phyloP scores from a whole-genome alignment of 1,284 basidiomycete genomes.

The Rhodotorula sp. region DNA sequence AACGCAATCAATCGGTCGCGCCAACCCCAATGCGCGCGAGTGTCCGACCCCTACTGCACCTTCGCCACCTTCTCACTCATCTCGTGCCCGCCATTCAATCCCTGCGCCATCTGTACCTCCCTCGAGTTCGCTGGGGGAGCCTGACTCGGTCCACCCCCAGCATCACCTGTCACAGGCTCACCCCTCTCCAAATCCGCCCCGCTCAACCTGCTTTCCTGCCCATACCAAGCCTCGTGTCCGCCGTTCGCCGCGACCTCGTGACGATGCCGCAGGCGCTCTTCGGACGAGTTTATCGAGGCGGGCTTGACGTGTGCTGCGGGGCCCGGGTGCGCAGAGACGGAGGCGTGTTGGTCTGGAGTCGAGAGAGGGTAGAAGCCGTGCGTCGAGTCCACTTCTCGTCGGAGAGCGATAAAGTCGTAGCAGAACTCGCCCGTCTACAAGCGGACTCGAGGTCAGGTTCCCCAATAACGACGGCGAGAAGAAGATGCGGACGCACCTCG shows the following conservation, averaged over 20 bases:
- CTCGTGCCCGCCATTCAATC: neutral
- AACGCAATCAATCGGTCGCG: too few relatives aligned
- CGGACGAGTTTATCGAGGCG: slow-evolving; percentile 21
- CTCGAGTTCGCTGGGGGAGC: slow-evolving; percentile 3
- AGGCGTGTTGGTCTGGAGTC: neutral
- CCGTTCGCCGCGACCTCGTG: neutral
- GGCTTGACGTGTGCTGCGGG: slow-evolving; percentile 16
- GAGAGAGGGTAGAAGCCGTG: slow-evolving; percentile 3
- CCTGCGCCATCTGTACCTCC: neutral
- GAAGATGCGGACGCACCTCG: slow-evolving; percentile 58
- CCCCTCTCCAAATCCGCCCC: neutral
- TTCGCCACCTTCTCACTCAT: too few relatives aligned
- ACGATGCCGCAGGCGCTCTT: slow-evolving; percentile 3
- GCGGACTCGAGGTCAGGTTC: neutral
- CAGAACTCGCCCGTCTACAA: slow-evolving; percentile 23
- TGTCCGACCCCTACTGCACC: too few relatives aligned
- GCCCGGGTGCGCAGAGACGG: neutral
- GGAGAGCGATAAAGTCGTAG: slow-evolving; percentile 26
- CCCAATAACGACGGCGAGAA: slow-evolving; percentile 45
- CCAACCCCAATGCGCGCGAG: too few relatives aligned
- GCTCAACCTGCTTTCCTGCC: neutral
- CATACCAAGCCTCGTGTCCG: neutral
- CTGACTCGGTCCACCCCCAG: neutral
- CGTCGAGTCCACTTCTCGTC: slow-evolving; percentile 29
- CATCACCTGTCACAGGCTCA: neutral